Conservation (phyloP, 202 grass and related monocot genomes). For the Hordeum pubiflorum region DNA sequence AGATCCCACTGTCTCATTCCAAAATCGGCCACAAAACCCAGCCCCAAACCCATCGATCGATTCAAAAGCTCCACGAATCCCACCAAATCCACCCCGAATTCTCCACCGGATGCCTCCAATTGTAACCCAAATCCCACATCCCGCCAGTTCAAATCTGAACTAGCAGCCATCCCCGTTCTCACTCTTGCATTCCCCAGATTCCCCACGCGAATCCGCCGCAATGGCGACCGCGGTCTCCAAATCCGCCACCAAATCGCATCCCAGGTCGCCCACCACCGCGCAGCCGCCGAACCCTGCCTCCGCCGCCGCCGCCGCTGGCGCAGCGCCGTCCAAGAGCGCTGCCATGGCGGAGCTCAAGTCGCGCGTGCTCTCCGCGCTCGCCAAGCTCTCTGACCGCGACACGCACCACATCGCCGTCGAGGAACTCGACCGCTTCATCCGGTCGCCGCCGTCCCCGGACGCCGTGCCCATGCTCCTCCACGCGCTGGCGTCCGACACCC, state of each 20-base stretch:
- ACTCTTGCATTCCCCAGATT: conserved; percentile 19
- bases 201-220: neutral
- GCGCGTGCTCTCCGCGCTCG: conserved; percentile 55
- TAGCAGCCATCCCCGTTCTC: conserved; percentile 2
- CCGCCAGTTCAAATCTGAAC: conserved; percentile 45
- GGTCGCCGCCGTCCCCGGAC: conserved; percentile 54
- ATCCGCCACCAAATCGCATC: conserved; percentile 31
- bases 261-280: conserved; percentile 26
- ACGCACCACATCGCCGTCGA: conserved; percentile 91
- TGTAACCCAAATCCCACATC: conserved; percentile 24
- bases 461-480: conserved; percentile 82
- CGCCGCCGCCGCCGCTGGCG: neutral
- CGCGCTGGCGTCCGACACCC: conserved; percentile 54
- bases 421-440: conserved; percentile 82
- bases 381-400: conserved; percentile 91
- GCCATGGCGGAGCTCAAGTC: conserved; percentile 95
- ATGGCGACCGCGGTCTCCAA: conserved; percentile 44
- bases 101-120: conserved; percentile 15
- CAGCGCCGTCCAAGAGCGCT: conserved; percentile 55
- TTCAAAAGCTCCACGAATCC: conserved; percentile 23
- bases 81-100: conserved; percentile 29
- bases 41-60: conserved; percentile 14
- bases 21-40: conserved; percentile 25
- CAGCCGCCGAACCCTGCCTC: conserved; percentile 10
- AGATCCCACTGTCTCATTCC: conserved; percentile 39